Base-by-base conservation (phyloP, 176 grass and related monocot species). In the Eleusine indica region DNA sequence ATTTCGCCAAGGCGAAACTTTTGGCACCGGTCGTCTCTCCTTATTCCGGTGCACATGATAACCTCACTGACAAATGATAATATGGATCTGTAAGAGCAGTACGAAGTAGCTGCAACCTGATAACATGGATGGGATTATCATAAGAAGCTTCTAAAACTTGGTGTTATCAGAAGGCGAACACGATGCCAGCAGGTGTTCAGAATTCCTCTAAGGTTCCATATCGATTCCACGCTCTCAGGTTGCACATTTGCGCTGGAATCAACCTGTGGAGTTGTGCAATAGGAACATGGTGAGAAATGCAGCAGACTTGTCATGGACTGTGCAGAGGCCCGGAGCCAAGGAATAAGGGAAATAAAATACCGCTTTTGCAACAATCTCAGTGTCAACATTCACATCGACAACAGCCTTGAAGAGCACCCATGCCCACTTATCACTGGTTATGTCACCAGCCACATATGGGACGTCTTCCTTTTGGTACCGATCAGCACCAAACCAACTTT, bases 161-260 rank as follows among this genome's bases (percentile, higher is more conserved):
- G 58, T 5, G n/a, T 53, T 66, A 60, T 35, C 32, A 54, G 37
- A 53, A 87, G 77, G 37, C 35, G n/a, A 77, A 83, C 15, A 3
- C 42, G 73, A 32, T 90, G 88, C 88, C 88, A 90, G 22, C 80
- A 86, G 46, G 84, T 90, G 84, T 90, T 90, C 61, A 90, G 68
- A 25, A 90, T 90, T 3, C 84, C 88, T 78, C 88, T 90, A 25
- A 90, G 88, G 61, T 90, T 90, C 88, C 88, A 90, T 74, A 90
- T 70, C 2, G 68, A 21, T 4, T 83, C 80, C 16, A 87, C 68
- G 1, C 41, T 75, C 56, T 87, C 88, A 18, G 88, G 88, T 74
- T 90, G 88, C 74, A 90, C 84, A 70, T 90, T 90, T 69, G 88
- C 68, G 3, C 83, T 68, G 12, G 88, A 74, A 79, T 90, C 84